Conservation (phyloP, 208 protist species). For the Vickermania ingenoplastis region DNA sequence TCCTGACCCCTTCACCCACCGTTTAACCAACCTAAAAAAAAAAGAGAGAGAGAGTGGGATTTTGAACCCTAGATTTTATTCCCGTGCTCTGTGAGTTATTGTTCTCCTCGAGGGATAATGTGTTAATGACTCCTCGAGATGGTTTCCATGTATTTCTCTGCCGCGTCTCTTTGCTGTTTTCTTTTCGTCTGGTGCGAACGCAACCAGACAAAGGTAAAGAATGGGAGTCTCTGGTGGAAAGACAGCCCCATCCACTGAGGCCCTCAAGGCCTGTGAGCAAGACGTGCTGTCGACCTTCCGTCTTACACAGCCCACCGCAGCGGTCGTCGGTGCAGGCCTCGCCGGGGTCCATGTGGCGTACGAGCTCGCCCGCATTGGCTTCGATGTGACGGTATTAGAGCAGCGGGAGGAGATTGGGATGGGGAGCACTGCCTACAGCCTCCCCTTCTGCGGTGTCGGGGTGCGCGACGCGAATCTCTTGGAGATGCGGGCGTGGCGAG, state of each 20-base stretch:
- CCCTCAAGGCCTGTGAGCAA: too few relatives aligned
- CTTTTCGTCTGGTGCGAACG: too few relatives aligned
- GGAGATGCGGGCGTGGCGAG: constrained; percentile 15
- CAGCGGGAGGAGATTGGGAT: constrained; percentile 19
- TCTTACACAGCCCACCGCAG: constrained; percentile 36
- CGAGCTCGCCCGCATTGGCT: constrained; percentile 72
- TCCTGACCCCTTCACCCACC: too few relatives aligned
- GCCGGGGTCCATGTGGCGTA: constrained; percentile 80
- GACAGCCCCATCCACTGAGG: too few relatives aligned
- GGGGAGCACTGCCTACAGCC: constrained; percentile 40
- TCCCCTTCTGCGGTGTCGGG: constrained; percentile 72
- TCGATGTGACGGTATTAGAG: constrained; percentile 80
- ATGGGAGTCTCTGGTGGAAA: too few relatives aligned
- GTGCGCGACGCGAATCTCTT: constrained; percentile 50
- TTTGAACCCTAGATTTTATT: background rate
- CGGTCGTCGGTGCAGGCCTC: constrained; percentile 76
- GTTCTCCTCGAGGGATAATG: too few relatives aligned
- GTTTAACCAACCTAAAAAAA: background rate
- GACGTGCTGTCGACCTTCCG: constrained; percentile 21
- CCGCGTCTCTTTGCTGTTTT: too few relatives aligned
- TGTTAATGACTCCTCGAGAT: too few relatives aligned
- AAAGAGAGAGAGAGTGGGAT: background rate
- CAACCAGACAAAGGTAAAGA: too few relatives aligned
- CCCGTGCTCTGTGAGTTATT: background rate
- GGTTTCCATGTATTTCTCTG: too few relatives aligned